Evolutionary conservation across 768 basidiomycete species (phyloP), one percentile per base, ranked within the genome.

Genomic region (Collybia sordida): DNA sequence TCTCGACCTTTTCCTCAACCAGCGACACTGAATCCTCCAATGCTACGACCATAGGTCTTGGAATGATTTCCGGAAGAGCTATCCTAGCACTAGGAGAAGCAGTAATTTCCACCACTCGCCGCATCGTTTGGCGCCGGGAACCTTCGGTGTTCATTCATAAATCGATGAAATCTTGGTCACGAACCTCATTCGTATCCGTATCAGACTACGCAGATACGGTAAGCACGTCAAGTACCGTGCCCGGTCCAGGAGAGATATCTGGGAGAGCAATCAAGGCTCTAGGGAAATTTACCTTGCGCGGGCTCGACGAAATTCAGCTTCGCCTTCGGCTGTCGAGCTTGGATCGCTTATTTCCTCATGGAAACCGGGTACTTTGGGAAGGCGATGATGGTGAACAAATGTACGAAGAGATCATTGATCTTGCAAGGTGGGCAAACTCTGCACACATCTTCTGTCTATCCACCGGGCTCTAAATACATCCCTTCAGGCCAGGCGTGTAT

Each of bases 351-450:
- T 48, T 48, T 19, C 39, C 39, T 7, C 47, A 48, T 38, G 47
- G 47, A 25, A 39, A 23, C 17, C 6, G 46, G 8, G 46, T 47
- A 18, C 40, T 47, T 39, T 47, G 46, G 46, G 39, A 41, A 40
- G 38, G 27, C 1, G 47, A 48, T 15, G 39, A 41, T 17, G 47
- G 47, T 18, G 47, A 48, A 40, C 38, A 48, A 37, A 47, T 47
- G 46, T 47, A 47, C 31, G 46, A 47, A 23, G 45, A 46, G 17
- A 17, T 47, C 18, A 18, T 48, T 4, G 47, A 48, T 22, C 24
- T 47, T 4, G 27, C 46, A 12, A 47, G 46, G 46, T 47, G 3
- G 40, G 3, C 15, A 31, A 4, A 11, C 31, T 17, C n/a, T 45
- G n/a, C 6, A 31, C 35, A 3, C 19, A n/a, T n/a, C n/a, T n/a